These are phyloP conservation scores for Cutaneotrichosporon mucoides DNA, from an alignment of 1,284 basidiomycete species.

Conservation along the genomic window DNA sequence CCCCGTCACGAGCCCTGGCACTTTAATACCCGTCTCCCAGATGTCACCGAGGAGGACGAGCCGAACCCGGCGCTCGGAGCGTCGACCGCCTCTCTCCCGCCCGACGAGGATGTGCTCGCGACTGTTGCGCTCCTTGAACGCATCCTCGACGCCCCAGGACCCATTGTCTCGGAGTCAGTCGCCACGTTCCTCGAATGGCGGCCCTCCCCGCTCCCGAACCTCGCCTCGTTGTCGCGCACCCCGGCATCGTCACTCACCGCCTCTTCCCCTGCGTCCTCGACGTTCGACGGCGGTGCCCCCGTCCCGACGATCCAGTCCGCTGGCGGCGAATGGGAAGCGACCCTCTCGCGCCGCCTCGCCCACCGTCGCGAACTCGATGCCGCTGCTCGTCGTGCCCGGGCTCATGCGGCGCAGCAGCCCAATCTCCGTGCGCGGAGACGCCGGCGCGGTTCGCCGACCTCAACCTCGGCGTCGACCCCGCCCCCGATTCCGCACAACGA, in stretches of 20 bases:
- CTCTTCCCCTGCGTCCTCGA: slow-evolving; percentile 17
- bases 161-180: slow-evolving; percentile 11
- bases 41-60: background rate
- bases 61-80: background rate
- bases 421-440: background rate
- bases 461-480: no score
- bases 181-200: slow-evolving; percentile 30
- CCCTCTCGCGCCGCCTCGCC: slow-evolving; percentile 36
- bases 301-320: slow-evolving; percentile 39
- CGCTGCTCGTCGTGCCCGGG: slow-evolving; percentile 1
- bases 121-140: slow-evolving; percentile 9
- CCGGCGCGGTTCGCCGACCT: slow-evolving; percentile 4
- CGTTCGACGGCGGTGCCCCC: slow-evolving; percentile 13
- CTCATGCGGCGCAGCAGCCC: background rate
- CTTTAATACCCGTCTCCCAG: background rate
- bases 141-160: slow-evolving; percentile 4
- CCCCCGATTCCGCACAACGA: no score
- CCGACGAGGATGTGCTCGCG: slow-evolving; percentile 2
- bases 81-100: slow-evolving; percentile 1
- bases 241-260: slow-evolving; percentile 3
- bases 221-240: background rate
- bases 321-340: slow-evolving; percentile 45
- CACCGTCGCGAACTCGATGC: slow-evolving; percentile 29
- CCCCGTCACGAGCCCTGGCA: slow-evolving; percentile 1
- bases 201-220: slow-evolving; percentile 3